Base-by-base conservation (phyloP, 768 basidiomycete species). In the Agaricus subrufescens region DNA sequence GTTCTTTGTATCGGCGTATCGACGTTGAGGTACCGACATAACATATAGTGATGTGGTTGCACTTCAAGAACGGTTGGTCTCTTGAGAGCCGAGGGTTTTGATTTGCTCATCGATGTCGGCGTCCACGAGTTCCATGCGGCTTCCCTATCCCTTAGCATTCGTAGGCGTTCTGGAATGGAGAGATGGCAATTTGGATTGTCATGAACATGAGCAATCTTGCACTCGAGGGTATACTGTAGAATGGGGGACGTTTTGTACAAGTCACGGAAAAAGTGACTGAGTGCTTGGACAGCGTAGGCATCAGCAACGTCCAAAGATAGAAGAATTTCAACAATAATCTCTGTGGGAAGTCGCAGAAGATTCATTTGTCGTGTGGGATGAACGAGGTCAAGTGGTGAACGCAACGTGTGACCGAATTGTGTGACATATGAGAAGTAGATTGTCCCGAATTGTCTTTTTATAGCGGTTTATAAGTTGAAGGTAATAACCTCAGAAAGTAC, bases 161-260 rank as follows among this genome's bases (percentile, higher is more conserved):
- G 23, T 23, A 37, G 49, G 8, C 49, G 49, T 5, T n/a, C 19
- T 1, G 23, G 3, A 25, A 50, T 23, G 4, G 49, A 8, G 15
- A 50, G 38, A 10, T 39, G 31, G 25, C 34, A 50, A 12, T 25
- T 31, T 5, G 49, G 49, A 26, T 50, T 50, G 49, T 50, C 49
- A 12, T 19, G 34, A 25, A 50, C 49, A 5, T 19, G 12, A 30
- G 49, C 37, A 25, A 50, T 7, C n/a, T 50, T 19, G 49, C 49
- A 50, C 12, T 50, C 49, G 34, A 50, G 49, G 2, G 49, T 37
- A 39, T 50, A 50, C 38, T 50, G 49, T 23, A 50, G 49, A 11
- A 25, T 23, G 1, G 39, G 34, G n/a, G 49, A 50, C 2, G 34
- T 19, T 38, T 27, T 31, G 23, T 50, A 50, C 7, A 50, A 23